Evolutionary conservation across 768 basidiomycete species (phyloP).

Genomic region (Gautieria morchelliformis): DNA sequence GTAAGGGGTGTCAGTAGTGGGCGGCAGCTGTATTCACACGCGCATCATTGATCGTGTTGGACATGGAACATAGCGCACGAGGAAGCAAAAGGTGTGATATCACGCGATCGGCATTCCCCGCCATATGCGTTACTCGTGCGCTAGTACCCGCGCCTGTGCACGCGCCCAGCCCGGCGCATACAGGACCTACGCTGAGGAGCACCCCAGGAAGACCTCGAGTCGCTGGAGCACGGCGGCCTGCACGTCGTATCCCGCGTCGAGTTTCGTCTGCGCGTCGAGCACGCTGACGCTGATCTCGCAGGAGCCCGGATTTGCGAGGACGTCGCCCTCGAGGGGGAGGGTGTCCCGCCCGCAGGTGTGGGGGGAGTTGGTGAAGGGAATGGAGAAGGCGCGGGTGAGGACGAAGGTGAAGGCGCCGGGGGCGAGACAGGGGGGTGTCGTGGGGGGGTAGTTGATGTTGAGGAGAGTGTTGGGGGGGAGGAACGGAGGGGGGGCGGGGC

Average conservation of each 20-base stretch:
- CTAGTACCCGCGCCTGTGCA: no score
- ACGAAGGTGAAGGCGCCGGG: constrained; percentile 33
- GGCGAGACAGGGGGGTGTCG: constrained; percentile 23
- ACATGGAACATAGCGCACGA: no score
- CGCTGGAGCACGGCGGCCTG: background rate
- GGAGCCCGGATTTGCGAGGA: background rate
- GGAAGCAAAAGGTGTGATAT: no score
- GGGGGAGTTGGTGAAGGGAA: background rate
- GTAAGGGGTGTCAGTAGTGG: no score
- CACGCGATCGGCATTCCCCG: no score
- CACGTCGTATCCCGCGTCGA: background rate
- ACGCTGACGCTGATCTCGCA: background rate
- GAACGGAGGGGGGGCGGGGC: constrained; percentile 13
- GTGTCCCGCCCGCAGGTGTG: background rate
- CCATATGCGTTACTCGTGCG: no score
- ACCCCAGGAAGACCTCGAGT: background rate
- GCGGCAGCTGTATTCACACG: no score
- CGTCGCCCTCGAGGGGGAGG: background rate
- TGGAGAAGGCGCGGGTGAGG: constrained; percentile 25
- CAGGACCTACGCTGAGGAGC: background rate
- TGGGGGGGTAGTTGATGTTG: constrained; percentile 43
- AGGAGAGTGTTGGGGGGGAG: constrained; percentile 34
- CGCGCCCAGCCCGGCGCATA: no score
- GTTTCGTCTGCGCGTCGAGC: background rate
- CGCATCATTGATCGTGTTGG: no score